Evolutionary conservation across 2,329 filamentous ascomycete species (phyloP).

Genomic region (Mariannaea elegans): DNA sequence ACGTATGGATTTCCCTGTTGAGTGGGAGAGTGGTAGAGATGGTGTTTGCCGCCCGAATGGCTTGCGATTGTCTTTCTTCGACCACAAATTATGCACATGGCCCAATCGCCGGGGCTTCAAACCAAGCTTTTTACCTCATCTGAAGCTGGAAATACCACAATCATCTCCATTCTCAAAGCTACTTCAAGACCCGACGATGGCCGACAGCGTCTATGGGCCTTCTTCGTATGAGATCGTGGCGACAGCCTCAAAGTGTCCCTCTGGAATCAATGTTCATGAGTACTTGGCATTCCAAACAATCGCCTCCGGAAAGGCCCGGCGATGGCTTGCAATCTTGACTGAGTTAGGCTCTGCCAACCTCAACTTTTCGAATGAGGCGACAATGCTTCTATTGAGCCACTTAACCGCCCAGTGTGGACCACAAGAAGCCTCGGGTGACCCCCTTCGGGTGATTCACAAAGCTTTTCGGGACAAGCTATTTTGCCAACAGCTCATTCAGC

Average conservation of each 20-base stretch:
- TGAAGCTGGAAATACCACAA: slow-evolving; percentile 32
- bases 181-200: slow-evolving; percentile 24
- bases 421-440: slow-evolving; percentile 33
- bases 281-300: slow-evolving; percentile 61
- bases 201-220: slow-evolving; percentile 47
- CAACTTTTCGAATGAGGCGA: slow-evolving; percentile 68
- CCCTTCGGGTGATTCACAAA: slow-evolving; percentile 55
- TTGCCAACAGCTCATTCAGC: slow-evolving; percentile 56
- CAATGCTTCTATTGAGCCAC: slow-evolving; percentile 58
- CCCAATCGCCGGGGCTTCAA: slow-evolving; percentile 25
- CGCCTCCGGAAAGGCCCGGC: slow-evolving; percentile 54
- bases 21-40: slow-evolving; percentile 39
- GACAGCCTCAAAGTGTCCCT: slow-evolving; percentile 58
- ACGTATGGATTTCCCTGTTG: slow-evolving; percentile 37
- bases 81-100: slow-evolving; percentile 27
- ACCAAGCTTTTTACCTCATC: slow-evolving; percentile 31
- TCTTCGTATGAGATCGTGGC: slow-evolving; percentile 65
- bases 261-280: slow-evolving; percentile 59
- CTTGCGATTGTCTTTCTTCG: slow-evolving; percentile 31
- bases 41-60: slow-evolving; percentile 38
- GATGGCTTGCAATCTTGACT: slow-evolving; percentile 59
- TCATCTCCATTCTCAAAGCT: slow-evolving; percentile 31
- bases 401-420: slow-evolving; percentile 66
- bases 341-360: slow-evolving; percentile 63
- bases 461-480: slow-evolving; percentile 61